phyloP scores from a whole-genome alignment of 805 yeast genomes.

The Saturnispora saitoi region DNA sequence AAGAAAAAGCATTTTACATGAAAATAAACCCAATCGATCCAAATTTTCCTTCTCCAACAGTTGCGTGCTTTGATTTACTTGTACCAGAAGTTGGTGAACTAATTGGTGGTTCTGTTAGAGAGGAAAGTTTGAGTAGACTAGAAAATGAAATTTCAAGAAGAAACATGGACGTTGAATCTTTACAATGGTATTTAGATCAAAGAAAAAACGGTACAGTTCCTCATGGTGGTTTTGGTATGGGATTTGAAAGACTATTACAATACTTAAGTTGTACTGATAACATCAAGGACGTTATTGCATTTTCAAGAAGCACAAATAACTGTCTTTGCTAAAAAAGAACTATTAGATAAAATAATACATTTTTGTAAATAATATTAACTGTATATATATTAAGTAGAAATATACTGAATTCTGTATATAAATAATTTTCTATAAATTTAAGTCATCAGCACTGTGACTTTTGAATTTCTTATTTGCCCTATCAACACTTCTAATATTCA shows the following conservation, averaged over 20 bases:
- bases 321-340: conserved; percentile 33
- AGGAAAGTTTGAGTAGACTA: conserved; percentile 47
- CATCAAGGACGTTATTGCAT: conserved; percentile 79
- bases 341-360: background rate
- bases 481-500: conserved; percentile 67
- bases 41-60: conserved; percentile 41
- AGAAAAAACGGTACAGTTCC: conserved; percentile 77
- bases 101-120: conserved; percentile 91
- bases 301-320: conserved; percentile 62
- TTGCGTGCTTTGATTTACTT: conserved; percentile 82
- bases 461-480: conserved; percentile 82
- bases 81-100: conserved; percentile 91
- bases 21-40: conserved; percentile 35
- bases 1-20: conserved; percentile 90
- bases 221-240: conserved; percentile 97
- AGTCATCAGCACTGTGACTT: conserved; percentile 49
- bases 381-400: background rate
- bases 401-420: background rate
- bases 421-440: conserved; percentile 10
- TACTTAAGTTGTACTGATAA: conserved; percentile 69
- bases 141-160: conserved; percentile 40
- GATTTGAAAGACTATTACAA: conserved; percentile 77
- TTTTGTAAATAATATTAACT: background rate
- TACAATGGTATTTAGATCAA: conserved; percentile 75
- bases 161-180: conserved; percentile 47